Evolutionary conservation across 2,329 filamentous ascomycete genomes (phyloP).

Genomic region (Pyrenophora seminiperda): DNA sequence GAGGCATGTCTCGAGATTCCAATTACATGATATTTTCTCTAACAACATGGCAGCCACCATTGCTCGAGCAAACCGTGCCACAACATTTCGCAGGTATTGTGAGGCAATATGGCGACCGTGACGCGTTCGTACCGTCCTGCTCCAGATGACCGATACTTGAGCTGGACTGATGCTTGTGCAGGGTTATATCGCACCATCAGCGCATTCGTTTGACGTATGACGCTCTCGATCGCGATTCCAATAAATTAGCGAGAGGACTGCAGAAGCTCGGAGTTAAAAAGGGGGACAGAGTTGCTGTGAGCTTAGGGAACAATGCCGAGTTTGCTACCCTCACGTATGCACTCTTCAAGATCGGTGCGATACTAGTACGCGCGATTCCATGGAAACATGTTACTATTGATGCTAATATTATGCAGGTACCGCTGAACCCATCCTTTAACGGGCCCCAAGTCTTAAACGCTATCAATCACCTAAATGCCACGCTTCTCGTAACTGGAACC

Average conservation of each 20-base stretch:
- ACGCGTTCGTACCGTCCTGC: constrained; percentile 54
- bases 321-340: constrained; percentile 83
- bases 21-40: constrained; percentile 8
- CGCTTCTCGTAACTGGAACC: constrained; percentile 80
- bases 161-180: constrained; percentile 30
- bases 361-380: constrained; percentile 62
- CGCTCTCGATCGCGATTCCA: constrained; percentile 75
- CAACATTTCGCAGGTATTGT: constrained; percentile 73
- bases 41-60: constrained; percentile 59
- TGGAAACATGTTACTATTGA: too few relatives aligned
- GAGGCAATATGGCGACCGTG: constrained; percentile 65
- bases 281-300: constrained; percentile 84
- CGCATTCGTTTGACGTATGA: constrained; percentile 71
- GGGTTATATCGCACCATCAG: constrained; percentile 66
- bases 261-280: constrained; percentile 73
- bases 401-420: constrained; percentile 60
- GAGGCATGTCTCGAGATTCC: constrained; percentile 32
- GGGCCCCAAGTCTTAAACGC: constrained; percentile 76
- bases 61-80: constrained; percentile 71
- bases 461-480: constrained; percentile 72
- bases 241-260: constrained; percentile 74
- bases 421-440: constrained; percentile 90
- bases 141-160: neutral
- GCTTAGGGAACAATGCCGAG: constrained; percentile 82
- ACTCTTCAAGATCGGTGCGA: constrained; percentile 89